These are phyloP conservation scores for Metahyphopichia silvanorum DNA, from an alignment of 805 yeast species.

Conservation along the genomic window DNA sequence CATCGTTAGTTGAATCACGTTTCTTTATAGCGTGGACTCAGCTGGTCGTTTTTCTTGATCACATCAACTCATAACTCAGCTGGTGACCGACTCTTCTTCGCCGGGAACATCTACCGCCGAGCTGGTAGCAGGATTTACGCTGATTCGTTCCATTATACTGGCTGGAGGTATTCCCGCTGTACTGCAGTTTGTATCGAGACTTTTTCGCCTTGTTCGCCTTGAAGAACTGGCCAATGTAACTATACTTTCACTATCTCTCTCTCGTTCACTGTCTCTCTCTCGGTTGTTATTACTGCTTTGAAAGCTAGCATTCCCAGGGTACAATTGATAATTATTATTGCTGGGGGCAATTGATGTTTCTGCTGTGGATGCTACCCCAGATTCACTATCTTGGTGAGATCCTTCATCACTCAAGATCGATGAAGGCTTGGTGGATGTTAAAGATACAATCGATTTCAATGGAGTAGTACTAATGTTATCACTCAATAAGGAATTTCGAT, in stretches of 20 bases:
- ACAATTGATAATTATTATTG: not conserved
- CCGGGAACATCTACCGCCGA: too few species aligned
- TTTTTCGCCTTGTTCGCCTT: conserved; percentile 36
- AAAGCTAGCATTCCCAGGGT: conserved; percentile 1
- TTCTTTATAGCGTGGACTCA: not conserved
- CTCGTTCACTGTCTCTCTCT: conserved; percentile 14
- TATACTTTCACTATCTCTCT: conserved; percentile 41
- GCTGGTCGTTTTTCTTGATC: not conserved
- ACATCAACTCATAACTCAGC: not conserved
- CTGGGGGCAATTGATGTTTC: conserved; percentile 51
- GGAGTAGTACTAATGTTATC: conserved; percentile 50
- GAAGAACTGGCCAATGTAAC: conserved; percentile 42
- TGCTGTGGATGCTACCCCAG: conserved; percentile 44
- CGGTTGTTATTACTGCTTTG: conserved; percentile 5
- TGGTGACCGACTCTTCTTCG: not conserved
- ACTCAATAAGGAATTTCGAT: conserved; percentile 7
- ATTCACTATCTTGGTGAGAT: conserved; percentile 22
- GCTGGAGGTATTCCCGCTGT: conserved; percentile 73
- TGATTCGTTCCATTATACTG: conserved; percentile 58
- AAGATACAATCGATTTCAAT: conserved; percentile 42
- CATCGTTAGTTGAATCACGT: too few species aligned
- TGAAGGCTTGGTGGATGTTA: conserved; percentile 38
- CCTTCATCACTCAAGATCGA: conserved; percentile 33
- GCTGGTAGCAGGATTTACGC: conserved; percentile 28
- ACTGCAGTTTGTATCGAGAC: conserved; percentile 56